These are phyloP conservation scores for Picea abies DNA, from an alignment of 83 land plant species.

Conservation along the genomic window DNA sequence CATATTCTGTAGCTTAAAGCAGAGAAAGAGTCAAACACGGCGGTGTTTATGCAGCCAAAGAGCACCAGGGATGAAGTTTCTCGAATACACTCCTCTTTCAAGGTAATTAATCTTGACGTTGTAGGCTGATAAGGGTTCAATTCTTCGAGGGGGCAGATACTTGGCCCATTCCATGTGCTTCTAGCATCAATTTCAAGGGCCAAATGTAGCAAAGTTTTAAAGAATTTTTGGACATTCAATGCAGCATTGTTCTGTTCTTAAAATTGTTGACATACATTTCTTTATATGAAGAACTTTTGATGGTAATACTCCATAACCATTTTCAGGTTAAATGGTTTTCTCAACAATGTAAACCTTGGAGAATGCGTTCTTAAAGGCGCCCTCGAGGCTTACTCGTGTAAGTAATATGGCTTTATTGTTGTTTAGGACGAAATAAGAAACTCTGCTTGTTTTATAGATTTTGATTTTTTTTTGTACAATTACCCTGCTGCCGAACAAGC, in stretches of 20 bases:
- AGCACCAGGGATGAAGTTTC: constrained; percentile 61
- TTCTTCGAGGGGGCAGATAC: background rate
- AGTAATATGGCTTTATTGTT: constrained; percentile 17
- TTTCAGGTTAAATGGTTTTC: constrained; percentile 68
- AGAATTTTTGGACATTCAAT: background rate
- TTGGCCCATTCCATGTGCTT: background rate
- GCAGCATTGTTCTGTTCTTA: background rate
- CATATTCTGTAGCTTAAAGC: background rate
- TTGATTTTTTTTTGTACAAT: no score
- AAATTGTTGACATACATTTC: background rate
- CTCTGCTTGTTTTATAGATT: background rate
- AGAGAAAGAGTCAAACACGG: background rate
- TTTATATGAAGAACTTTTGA: background rate
- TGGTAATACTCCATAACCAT: background rate
- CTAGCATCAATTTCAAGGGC: background rate
- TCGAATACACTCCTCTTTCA: constrained; percentile 81
- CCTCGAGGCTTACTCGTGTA: constrained; percentile 89
- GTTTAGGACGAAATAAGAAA: no score
- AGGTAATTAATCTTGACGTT: constrained; percentile 31
- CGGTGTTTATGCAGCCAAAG: constrained; percentile 6
- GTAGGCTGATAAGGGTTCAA: background rate
- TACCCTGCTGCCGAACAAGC: background rate
- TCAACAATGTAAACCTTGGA: constrained; percentile 71
- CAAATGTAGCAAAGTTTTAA: background rate
- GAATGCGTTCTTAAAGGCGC: constrained; percentile 72